phyloP scores from a whole-genome alignment of 1,139 yeast genomes.

The Pichia sp. region DNA sequence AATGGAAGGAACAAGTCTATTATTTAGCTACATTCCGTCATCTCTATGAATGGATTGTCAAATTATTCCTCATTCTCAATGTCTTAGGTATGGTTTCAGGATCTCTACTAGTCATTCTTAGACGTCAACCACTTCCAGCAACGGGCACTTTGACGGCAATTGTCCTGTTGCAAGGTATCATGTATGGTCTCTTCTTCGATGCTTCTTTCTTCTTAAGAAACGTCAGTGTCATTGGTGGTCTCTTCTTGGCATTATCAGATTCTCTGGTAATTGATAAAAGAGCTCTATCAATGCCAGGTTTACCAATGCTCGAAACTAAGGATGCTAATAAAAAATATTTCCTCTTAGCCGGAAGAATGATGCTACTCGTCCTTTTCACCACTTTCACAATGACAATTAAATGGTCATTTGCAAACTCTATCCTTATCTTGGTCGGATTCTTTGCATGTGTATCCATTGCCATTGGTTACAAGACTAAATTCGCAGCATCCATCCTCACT shows the following conservation, averaged over 20 bases:
- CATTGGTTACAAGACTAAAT: constrained; percentile 88
- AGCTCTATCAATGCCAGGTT: constrained; percentile 72
- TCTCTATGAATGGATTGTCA: constrained; percentile 72
- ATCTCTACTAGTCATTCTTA: constrained; percentile 63
- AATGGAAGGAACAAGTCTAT: constrained; percentile 89
- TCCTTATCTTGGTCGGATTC: constrained; percentile 67
- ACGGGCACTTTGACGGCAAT: constrained; percentile 66
- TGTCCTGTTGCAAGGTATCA: constrained; percentile 77
- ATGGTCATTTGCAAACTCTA: constrained; percentile 61
- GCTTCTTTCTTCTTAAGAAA: constrained; percentile 78
- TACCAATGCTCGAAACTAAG: constrained; percentile 79
- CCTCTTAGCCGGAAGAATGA: constrained; percentile 80
- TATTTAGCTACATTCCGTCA: constrained; percentile 78
- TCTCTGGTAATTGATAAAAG: constrained; percentile 78
- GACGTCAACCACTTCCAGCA: constrained; percentile 66
- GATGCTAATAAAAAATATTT: constrained; percentile 74
- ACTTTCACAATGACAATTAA: constrained; percentile 78
- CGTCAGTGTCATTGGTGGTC: constrained; percentile 88
- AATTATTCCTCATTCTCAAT: constrained; percentile 56
- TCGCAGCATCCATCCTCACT: constrained; percentile 77
- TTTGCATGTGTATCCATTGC: constrained; percentile 72
- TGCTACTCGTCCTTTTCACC: constrained; percentile 77
- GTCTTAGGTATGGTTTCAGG: constrained; percentile 67
- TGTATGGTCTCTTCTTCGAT: constrained; percentile 83
- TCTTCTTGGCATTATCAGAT: constrained; percentile 82